phyloP scores from a whole-genome alignment of 257 asterid genomes.

The Gardenia jasminoides region DNA sequence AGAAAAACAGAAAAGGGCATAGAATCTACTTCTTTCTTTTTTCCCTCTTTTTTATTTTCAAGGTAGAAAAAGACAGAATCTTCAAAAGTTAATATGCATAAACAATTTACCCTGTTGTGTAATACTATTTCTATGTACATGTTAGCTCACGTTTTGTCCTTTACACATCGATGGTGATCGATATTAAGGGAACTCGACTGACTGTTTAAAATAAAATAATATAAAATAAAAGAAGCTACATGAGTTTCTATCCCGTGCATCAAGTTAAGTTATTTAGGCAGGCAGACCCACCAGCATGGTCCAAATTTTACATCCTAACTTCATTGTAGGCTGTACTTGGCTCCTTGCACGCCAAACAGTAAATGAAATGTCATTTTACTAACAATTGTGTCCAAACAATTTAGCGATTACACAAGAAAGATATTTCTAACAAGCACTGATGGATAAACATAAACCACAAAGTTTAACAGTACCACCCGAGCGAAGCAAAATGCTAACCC shows the following conservation, averaged over 20 bases:
- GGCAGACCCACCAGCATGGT: conserved; percentile 46
- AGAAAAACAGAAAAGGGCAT: background rate
- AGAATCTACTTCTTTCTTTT: background rate
- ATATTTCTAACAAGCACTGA: conserved; percentile 22
- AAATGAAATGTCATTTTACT: conserved; percentile 35
- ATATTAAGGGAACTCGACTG: background rate
- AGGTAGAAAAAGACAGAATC: background rate
- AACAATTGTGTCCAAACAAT: conserved; percentile 24
- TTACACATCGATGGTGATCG: background rate
- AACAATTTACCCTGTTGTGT: background rate
- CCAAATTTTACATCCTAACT: conserved; percentile 36
- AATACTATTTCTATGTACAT: background rate
- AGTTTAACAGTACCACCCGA: conserved; percentile 37
- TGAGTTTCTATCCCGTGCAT: conserved; percentile 5
- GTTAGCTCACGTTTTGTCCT: conserved; percentile 1
- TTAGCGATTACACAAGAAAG: conserved; percentile 27
- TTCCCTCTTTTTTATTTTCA: background rate
- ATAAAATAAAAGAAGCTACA: background rate
- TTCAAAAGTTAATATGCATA: background rate
- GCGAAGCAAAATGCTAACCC: conserved; percentile 20
- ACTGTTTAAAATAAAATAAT: background rate
- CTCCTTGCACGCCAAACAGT: conserved; percentile 27
- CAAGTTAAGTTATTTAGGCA: conserved; percentile 34
- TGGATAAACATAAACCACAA: conserved; percentile 30
- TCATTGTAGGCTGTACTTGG: conserved; percentile 37